phyloP scores from a whole-genome alignment of 306 rosid species.

The Heteromeles arbutifolia region DNA sequence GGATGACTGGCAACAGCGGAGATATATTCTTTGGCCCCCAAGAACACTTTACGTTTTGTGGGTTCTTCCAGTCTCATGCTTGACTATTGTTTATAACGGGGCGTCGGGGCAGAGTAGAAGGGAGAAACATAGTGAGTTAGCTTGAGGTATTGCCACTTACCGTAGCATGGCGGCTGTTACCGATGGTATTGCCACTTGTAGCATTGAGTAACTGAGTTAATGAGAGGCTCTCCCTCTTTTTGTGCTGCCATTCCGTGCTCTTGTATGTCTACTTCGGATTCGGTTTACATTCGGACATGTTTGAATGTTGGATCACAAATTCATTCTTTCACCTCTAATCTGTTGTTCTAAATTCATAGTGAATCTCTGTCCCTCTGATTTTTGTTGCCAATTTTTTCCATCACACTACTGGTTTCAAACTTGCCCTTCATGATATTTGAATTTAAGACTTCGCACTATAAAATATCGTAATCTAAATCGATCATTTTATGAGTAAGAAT shows the following conservation, averaged over 20 bases:
- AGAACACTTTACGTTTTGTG: slow-evolving; percentile 17
- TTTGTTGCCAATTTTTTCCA: neutral
- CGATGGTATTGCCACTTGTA: slow-evolving; percentile 34
- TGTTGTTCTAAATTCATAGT: neutral
- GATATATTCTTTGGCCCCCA: slow-evolving; percentile 37
- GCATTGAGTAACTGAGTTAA: slow-evolving; percentile 23
- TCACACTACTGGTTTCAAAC: no score
- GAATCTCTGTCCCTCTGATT: slow-evolving; percentile 4
- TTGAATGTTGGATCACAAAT: slow-evolving; percentile 24
- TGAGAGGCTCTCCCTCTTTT: slow-evolving; percentile 38
- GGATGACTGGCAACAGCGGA: slow-evolving; percentile 22
- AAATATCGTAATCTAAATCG: no score
- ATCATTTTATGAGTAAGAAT: no score
- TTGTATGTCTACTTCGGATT: slow-evolving; percentile 31
- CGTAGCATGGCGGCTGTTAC: slow-evolving; percentile 29
- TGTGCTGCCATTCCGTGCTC: slow-evolving; percentile 29
- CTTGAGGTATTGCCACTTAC: slow-evolving; percentile 23
- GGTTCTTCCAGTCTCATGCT: slow-evolving; percentile 20
- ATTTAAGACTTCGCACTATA: no score
- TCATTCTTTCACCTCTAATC: slow-evolving; percentile 37
- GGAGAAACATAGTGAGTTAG: slow-evolving; percentile 22
- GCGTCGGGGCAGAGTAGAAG: slow-evolving; percentile 18
- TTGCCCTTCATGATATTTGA: no score
- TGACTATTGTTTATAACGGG: slow-evolving; percentile 29
- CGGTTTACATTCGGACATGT: slow-evolving; percentile 13